Evolutionary conservation across 2,329 filamentous ascomycete genomes (phyloP).

Genomic region (Talaromyces islandicus): DNA sequence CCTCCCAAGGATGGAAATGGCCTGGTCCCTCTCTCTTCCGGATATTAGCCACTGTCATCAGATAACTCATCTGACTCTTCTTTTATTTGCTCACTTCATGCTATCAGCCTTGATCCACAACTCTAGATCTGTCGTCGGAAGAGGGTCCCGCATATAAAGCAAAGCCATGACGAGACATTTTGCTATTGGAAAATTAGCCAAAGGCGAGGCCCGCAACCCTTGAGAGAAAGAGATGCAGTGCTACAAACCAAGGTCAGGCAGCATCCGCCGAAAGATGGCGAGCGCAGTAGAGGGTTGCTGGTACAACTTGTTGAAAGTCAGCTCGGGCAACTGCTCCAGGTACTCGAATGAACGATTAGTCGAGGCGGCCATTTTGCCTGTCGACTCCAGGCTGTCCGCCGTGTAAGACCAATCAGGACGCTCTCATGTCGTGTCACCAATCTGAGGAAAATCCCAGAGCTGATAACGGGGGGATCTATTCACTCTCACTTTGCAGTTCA

Average conservation of each 20-base stretch:
- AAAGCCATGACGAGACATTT: slow-evolving; percentile 96
- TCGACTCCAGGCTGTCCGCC: slow-evolving; percentile 13
- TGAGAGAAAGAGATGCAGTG: neutral
- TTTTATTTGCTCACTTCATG: slow-evolving; percentile 40
- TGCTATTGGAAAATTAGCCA: slow-evolving; percentile 45
- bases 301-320: slow-evolving; percentile 86
- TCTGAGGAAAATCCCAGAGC: neutral
- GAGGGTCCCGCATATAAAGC: slow-evolving; percentile 78
- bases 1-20: slow-evolving; percentile 70
- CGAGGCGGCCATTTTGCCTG: slow-evolving; percentile 47
- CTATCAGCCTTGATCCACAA: slow-evolving; percentile 71
- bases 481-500: neutral
- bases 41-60: neutral
- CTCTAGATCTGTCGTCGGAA: slow-evolving; percentile 75
- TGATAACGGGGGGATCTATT: neutral
- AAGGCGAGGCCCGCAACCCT: neutral
- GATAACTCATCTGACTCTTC: slow-evolving; percentile 21
- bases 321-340: slow-evolving; percentile 83
- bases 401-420: slow-evolving; percentile 19
- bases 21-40: slow-evolving; percentile 70
- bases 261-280: slow-evolving; percentile 94
- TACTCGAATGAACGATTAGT: slow-evolving; percentile 71
- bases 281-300: slow-evolving; percentile 92
- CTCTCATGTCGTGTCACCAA: slow-evolving; percentile 18
- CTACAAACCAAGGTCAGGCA: slow-evolving; percentile 73